These are phyloP conservation scores for Cladobotryum mycophilum DNA, from an alignment of 2,329 filamentous ascomycete genomes.

Conservation along the genomic window DNA sequence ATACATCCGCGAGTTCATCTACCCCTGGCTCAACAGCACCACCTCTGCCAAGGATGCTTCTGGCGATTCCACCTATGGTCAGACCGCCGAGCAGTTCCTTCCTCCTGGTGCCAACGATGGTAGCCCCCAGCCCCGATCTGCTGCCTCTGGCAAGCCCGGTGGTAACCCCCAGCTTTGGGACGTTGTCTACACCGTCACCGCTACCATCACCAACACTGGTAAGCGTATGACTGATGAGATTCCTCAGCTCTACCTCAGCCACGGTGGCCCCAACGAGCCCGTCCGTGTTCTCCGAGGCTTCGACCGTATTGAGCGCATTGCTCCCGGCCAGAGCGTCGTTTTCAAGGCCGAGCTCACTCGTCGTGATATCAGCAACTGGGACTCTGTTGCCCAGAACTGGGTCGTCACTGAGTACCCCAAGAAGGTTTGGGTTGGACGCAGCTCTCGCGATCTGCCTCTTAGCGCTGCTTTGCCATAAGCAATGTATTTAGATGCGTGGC, in stretches of 20 bases:
- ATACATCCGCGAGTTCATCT: slow-evolving; percentile 53
- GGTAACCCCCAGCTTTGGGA: slow-evolving; percentile 63
- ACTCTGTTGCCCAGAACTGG: slow-evolving; percentile 76
- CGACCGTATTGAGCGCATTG: slow-evolving; percentile 63
- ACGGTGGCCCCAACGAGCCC: slow-evolving; percentile 71
- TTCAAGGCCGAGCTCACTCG: slow-evolving; percentile 68
- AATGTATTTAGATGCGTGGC: slow-evolving; percentile 1
- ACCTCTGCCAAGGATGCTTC: slow-evolving; percentile 50
- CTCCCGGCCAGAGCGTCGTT: slow-evolving; percentile 57
- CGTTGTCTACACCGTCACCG: slow-evolving; percentile 59
- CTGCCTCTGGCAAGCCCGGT: slow-evolving; percentile 50
- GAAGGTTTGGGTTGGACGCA: slow-evolving; percentile 49
- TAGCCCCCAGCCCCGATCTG: slow-evolving; percentile 48
- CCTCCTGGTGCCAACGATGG: slow-evolving; percentile 52
- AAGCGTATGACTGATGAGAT: slow-evolving; percentile 60
- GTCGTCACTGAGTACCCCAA: slow-evolving; percentile 49
- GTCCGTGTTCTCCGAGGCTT: slow-evolving; percentile 68
- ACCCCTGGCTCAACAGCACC: slow-evolving; percentile 66
- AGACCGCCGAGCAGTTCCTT: slow-evolving; percentile 51
- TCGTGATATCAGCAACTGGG: slow-evolving; percentile 85
- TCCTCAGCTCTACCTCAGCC: slow-evolving; percentile 70
- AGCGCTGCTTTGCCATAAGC: slow-evolving; percentile 15
- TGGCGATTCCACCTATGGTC: slow-evolving; percentile 53
- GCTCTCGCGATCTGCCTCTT: slow-evolving; percentile 49
- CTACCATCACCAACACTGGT: slow-evolving; percentile 67